These are phyloP conservation scores for Populus davidiana DNA, from an alignment of 345 rosid genomes.

Conservation along the genomic window DNA sequence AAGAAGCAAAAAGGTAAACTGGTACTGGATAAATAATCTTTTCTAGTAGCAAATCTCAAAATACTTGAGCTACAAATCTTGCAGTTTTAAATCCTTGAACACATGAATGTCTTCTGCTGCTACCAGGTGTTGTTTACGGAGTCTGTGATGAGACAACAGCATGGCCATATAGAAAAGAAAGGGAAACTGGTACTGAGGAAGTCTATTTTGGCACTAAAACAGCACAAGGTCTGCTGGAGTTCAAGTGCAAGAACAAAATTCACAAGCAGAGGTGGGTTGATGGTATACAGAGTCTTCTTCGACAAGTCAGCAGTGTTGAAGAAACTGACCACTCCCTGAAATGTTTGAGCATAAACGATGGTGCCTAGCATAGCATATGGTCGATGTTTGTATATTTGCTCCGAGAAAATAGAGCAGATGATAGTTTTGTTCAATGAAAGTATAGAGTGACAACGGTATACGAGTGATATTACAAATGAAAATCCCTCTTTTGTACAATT, in stretches of 20 bases:
- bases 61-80: neutral
- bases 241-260: conserved; percentile 75
- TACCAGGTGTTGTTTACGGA: conserved; percentile 71
- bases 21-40: no score
- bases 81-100: neutral
- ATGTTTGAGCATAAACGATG: conserved; percentile 43
- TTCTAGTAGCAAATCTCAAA: neutral
- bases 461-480: neutral
- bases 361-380: conserved; percentile 22
- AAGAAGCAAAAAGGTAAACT: conserved; percentile 69
- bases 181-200: conserved; percentile 62
- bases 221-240: conserved; percentile 87
- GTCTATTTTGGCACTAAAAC: conserved; percentile 85
- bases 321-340: conserved; percentile 50
- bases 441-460: neutral
- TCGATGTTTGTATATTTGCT: conserved; percentile 16
- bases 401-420: neutral
- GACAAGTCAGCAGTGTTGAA: conserved; percentile 49
- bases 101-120: neutral
- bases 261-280: conserved; percentile 94
- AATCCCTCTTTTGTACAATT: neutral
- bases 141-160: conserved; percentile 75
- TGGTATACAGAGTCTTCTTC: conserved; percentile 67
- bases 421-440: neutral
- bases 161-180: conserved; percentile 84